Percentiles rank a stretch among this genome's conserved stretches.
Conservation (phyloP, 1,284 basidiomycete genomes). For the Kalmanozyma brasiliensis region DNA sequence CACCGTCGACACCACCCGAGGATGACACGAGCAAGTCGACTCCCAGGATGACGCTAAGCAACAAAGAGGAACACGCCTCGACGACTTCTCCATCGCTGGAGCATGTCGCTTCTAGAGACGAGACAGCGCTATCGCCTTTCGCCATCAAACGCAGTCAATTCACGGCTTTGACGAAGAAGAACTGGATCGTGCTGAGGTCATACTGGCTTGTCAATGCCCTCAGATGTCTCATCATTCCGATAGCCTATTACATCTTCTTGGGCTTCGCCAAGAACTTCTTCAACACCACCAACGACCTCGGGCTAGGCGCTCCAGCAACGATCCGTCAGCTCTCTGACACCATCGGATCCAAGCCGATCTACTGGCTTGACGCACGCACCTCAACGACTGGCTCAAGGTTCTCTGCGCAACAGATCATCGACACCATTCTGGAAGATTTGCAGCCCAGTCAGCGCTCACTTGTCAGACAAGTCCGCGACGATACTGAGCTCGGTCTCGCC, state of each 20-base stretch:
- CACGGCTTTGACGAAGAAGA: conserved; percentile 29
- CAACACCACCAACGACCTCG: conserved; percentile 38
- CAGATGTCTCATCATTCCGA: conserved; percentile 76
- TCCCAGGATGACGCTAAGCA: conserved; percentile 7
- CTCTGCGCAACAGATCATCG: conserved; percentile 73
- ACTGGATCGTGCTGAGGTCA: conserved; percentile 31
- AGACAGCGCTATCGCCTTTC: conserved; percentile 12
- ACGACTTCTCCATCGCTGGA: conserved; percentile 5
- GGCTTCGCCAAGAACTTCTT: conserved; percentile 69
- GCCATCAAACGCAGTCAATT: conserved; percentile 35
- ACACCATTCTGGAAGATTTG: conserved; percentile 70
- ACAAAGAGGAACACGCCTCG: conserved; percentile 16
- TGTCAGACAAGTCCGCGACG: conserved; percentile 17
- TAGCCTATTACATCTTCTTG: conserved; percentile 78
- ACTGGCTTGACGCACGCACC: conserved; percentile 31
- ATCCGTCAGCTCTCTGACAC: conserved; percentile 17
- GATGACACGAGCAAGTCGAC: conserved; percentile 1
- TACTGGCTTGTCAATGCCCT: conserved; percentile 72
- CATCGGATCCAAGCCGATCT: conserved; percentile 23
- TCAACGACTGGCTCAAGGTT: conserved; percentile 72
- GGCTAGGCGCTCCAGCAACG: conserved; percentile 18
- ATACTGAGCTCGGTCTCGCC: conserved; percentile 69
- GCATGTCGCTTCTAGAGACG: conserved; percentile 4
- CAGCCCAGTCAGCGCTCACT: conserved; percentile 19
- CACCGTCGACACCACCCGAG: conserved; percentile 3